Percentiles rank a stretch among this genome's conserved stretches.
Evolutionary conservation across 176 grass and related monocot genomes (phyloP).

Genomic region (Oryza australiensis): DNA sequence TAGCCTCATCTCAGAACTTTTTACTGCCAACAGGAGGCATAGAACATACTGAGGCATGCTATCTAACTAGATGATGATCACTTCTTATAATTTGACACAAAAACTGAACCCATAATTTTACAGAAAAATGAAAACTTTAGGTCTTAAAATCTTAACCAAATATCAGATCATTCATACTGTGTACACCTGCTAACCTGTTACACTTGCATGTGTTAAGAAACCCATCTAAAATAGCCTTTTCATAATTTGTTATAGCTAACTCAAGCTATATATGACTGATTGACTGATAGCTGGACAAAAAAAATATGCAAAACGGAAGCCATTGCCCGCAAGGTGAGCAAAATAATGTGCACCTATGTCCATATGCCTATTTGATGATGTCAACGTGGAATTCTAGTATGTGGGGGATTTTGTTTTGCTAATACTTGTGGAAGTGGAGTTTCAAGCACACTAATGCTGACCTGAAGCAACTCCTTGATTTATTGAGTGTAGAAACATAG

Average conservation of each 20-base stretch:
- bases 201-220: background rate
- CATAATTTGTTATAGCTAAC: background rate
- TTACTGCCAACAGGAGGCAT: background rate
- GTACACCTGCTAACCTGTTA: background rate
- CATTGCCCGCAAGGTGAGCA: background rate
- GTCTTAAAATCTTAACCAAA: background rate
- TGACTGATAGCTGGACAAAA: background rate
- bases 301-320: background rate
- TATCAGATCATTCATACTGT: background rate
- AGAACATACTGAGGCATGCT: background rate
- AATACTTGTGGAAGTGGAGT: too few relatives aligned
- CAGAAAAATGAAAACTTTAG: background rate
- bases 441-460: too few relatives aligned
- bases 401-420: background rate
- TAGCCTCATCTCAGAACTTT: slow-evolving; percentile 5
- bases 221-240: background rate
- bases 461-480: too few relatives aligned
- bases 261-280: background rate
- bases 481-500: too few relatives aligned
- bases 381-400: background rate
- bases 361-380: background rate
- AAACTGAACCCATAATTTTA: background rate
- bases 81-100: background rate
- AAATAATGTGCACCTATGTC: background rate
- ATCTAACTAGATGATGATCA: background rate